A percentile compares a stretch with the other conserved stretches of the same genome.
These are phyloP conservation scores for Eimeria maxima DNA, from an alignment of 169 alveolate species.

Conservation along the genomic window DNA sequence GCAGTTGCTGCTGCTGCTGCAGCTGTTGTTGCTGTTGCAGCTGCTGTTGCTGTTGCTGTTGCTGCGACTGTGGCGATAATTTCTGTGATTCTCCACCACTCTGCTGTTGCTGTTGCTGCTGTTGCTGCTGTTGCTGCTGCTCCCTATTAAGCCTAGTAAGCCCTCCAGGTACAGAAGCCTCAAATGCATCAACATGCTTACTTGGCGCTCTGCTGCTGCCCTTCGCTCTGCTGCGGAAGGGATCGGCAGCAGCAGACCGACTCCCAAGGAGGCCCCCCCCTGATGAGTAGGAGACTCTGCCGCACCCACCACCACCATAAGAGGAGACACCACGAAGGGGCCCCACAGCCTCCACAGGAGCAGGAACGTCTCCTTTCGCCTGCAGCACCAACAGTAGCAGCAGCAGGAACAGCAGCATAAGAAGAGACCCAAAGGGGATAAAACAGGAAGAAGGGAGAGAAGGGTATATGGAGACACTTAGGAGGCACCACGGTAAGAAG, in stretches of 20 bases:
- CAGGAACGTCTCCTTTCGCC: constrained; percentile 3
- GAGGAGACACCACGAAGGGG: constrained; percentile 47
- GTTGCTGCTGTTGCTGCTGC: constrained; percentile 75
- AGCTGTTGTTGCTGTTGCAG: constrained; percentile 28
- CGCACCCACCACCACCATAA: not conserved
- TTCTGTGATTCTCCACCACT: constrained; percentile 22
- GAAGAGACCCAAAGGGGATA: too few relatives aligned
- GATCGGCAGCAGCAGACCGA: constrained; percentile 60
- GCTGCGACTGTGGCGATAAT: constrained; percentile 2
- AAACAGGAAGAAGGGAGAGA: too few relatives aligned
- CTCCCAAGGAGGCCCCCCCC: not conserved
- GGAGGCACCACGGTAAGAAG: too few relatives aligned
- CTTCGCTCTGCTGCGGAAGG: constrained; percentile 77
- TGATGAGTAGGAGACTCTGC: constrained; percentile 22
- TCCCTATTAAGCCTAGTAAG: constrained; percentile 67
- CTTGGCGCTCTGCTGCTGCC: constrained; percentile 83
- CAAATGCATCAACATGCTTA: constrained; percentile 82
- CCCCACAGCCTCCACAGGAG: not conserved
- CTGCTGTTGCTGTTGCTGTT: not conserved
- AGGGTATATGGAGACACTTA: too few relatives aligned
- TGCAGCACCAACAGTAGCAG: not conserved
- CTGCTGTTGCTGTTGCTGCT: constrained; percentile 23
- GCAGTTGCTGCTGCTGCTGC: constrained; percentile 51
- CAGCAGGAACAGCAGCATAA: too few relatives aligned
- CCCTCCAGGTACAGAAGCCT: constrained; percentile 82